Percentiles rank a stretch among this genome's conserved stretches.
Conservation (phyloP, 2,329 filamentous ascomycete species). For the Colletotrichum ledebouriae region DNA sequence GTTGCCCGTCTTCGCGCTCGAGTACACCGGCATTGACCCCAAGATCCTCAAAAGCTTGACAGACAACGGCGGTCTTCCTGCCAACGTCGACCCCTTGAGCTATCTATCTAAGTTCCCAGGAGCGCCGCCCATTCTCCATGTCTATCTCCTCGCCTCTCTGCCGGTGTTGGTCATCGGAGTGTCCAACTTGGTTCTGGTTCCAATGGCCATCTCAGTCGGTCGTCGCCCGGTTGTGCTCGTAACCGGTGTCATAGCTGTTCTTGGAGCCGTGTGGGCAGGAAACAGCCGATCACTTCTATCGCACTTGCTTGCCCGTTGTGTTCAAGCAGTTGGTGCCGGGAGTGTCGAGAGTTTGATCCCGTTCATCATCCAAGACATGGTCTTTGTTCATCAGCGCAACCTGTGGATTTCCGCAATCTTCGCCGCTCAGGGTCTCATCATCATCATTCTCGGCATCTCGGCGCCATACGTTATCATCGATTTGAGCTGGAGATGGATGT, state of each 20-base stretch:
- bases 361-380: slow-evolving; percentile 54
- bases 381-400: slow-evolving; percentile 55
- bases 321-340: slow-evolving; percentile 53
- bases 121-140: slow-evolving; percentile 47
- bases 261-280: slow-evolving; percentile 53
- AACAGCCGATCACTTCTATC: slow-evolving; percentile 47
- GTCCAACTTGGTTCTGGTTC: slow-evolving; percentile 51
- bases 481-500: slow-evolving; percentile 53
- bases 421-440: slow-evolving; percentile 48
- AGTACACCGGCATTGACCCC: slow-evolving; percentile 50
- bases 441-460: slow-evolving; percentile 47
- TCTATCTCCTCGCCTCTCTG: slow-evolving; percentile 51
- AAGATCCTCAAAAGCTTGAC: slow-evolving; percentile 45
- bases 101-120: slow-evolving; percentile 43
- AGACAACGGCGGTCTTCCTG: slow-evolving; percentile 40
- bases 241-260: slow-evolving; percentile 49
- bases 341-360: slow-evolving; percentile 53
- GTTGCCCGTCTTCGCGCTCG: slow-evolving; percentile 52
- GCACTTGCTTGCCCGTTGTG: slow-evolving; percentile 50
- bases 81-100: slow-evolving; percentile 44
- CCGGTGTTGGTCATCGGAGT: slow-evolving; percentile 52
- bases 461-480: slow-evolving; percentile 49
- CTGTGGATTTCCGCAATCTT: slow-evolving; percentile 50
- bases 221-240: slow-evolving; percentile 52
- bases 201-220: slow-evolving; percentile 52